Conservation (phyloP, 352 stramenopile species). For the Blastocystis sp. region DNA sequence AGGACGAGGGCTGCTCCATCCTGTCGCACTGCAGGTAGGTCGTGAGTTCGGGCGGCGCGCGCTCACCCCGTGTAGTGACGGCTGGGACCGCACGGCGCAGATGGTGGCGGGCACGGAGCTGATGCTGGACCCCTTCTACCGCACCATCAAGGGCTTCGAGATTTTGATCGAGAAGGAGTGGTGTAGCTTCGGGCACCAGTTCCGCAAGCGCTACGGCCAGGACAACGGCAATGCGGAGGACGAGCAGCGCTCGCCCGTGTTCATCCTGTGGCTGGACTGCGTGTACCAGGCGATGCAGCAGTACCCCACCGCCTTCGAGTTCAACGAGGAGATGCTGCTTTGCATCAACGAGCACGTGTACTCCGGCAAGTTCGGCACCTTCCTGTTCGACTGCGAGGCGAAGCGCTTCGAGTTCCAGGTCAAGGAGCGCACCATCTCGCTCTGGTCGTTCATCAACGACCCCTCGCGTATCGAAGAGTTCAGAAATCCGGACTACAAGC, state of each 20-base stretch:
- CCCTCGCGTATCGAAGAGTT: conserved; percentile 52
- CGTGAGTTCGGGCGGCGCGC: background rate
- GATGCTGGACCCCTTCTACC: conserved; percentile 93
- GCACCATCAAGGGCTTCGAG: conserved; percentile 92
- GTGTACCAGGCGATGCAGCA: conserved; percentile 93
- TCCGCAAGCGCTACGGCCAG: conserved; percentile 87
- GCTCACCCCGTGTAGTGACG: conserved; percentile 77
- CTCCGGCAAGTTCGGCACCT: conserved; percentile 92
- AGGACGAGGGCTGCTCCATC: conserved; percentile 87
- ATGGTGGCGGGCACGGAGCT: conserved; percentile 90
- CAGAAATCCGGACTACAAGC: conserved; percentile 55
- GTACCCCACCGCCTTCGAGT: conserved; percentile 93
- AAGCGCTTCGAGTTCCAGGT: conserved; percentile 74
- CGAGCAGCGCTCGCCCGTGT: conserved; percentile 93
- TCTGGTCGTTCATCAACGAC: conserved; percentile 69
- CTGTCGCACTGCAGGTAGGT: conserved; percentile 88
- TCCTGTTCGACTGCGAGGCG: conserved; percentile 92
- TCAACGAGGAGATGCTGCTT: conserved; percentile 87
- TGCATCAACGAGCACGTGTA: conserved; percentile 90
- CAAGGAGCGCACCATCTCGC: conserved; percentile 63
- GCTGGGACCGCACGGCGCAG: conserved; percentile 97
- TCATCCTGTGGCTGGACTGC: conserved; percentile 96
- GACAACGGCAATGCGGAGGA: conserved; percentile 86
- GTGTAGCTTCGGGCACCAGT: conserved; percentile 92
- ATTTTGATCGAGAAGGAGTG: conserved; percentile 97